Base-by-base conservation (phyloP, 345 rosid genomes). In the Boechera divaricarpa region DNA sequence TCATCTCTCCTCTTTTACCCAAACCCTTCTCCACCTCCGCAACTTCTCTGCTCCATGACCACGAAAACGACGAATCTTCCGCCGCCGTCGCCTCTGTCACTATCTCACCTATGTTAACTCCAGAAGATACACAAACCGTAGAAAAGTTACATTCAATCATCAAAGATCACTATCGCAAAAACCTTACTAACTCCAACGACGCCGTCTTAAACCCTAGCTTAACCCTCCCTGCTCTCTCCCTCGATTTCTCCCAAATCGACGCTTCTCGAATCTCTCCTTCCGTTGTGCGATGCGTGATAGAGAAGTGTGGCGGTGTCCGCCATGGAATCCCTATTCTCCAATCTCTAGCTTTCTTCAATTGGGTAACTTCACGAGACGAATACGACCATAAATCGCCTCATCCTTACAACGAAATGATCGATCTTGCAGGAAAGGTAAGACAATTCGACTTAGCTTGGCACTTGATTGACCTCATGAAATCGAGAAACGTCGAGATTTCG, bases 331-430 rank as follows among this genome's bases (percentile, higher is more conserved):
- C 98, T 9, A 78, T 92, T 73, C 82, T 54, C 78, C 96, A 88
- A 45, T 67, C 89, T 21, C 81, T 92, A 11, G 80, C 94, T 0
- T 95, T 95, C 84, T 95, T 95, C 93, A 89, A 91, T 67, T 95
- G 97, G 97, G 90, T 87, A 32, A 78, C 87, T 4, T 48, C 85
- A 41, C 86, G 63, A 24, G 81, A 75, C 66, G 82, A 54, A 0
- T 84, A 78, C 59, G 63, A 75, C 13, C 84, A 81, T 18, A 62
- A 21, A 5, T 74, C 89, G 1, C 82, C 93, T 1, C 92, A 76
- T 21, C 87, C 89, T 16, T 91, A 91, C 93, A 85, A 90, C 83
- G 93, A 91, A 78, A 89, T 95, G 94, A 75, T 92, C 82, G 87
- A 83, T 63, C 90, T 92, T 13, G 78, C 94, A 0, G 99, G 99